Base-by-base conservation (phyloP, 1,284 basidiomycete genomes). In the Microbotryomycetes sp. region DNA sequence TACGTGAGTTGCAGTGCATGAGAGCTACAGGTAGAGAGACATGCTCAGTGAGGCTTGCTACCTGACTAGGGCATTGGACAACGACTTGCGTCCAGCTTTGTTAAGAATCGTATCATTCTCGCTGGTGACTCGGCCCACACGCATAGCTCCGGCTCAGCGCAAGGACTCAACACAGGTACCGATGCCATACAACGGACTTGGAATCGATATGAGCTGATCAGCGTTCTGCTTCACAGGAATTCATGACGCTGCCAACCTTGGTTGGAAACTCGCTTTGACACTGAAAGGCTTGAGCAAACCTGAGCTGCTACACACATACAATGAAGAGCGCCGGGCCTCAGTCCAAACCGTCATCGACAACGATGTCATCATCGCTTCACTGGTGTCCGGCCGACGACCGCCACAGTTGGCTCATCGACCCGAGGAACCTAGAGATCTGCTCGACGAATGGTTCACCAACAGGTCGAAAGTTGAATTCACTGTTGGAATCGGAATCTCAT, bases 231-330 rank as follows among this genome's bases (percentile, higher is more conserved):
- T 19, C 36, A 12, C 36, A 42, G 61, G 63, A 19, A 45, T 32
- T 0, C 54, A 58, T 28, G 63, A 65, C 46, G 59, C 56, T 4
- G 54, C 53, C 28, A 75, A 75, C 67, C 72, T 82, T 22, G 77
- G 75, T 4, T 81, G 80, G 80, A 82, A 82, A 68, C 73, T 81
- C 22, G 77, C 79, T 5, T 72, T 81, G 14, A 79, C 79, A 3
- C 70, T 76, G 49, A 77, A 77, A 55, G 74, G 76, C 7, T 66
- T 75, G 28, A 74, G 79, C 15, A 62, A 74, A 7, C 67, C 73
- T 4, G 67, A 73, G 15, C 70, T 81, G 3, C 76, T 81, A 16
- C 71, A 76, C 16, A 75, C 77, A 2, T 81, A 79, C 69, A 74
- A 74, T 51, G 76, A 74, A 65, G 81, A 80, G 73, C 79, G 78